These are phyloP conservation scores for Rostrohypoxylon terebratum DNA, from an alignment of 495 filamentous ascomycete species.

Conservation along the genomic window DNA sequence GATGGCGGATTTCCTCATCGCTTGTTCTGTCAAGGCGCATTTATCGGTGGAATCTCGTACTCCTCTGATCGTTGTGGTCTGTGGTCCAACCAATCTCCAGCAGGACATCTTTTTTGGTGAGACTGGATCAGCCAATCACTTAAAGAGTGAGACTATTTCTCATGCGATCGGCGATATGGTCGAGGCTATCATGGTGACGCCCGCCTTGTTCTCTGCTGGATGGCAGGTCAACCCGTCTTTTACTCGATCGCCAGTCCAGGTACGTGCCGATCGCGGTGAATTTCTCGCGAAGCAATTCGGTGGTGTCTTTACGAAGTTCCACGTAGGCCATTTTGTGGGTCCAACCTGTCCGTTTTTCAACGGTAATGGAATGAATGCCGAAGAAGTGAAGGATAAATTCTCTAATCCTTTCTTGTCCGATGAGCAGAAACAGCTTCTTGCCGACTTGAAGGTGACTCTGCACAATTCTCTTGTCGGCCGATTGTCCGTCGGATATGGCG, in stretches of 20 bases:
- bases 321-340: constrained; percentile 19
- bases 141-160: constrained; percentile 42
- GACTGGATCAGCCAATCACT: neutral
- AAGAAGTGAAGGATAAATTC: neutral
- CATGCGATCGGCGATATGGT: constrained; percentile 41
- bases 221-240: constrained; percentile 45
- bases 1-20: constrained; percentile 25
- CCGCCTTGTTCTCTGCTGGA: constrained; percentile 47
- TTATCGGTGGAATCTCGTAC: constrained; percentile 21
- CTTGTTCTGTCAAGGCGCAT: constrained; percentile 36
- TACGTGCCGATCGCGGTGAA: constrained; percentile 25
- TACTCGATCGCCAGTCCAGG: neutral
- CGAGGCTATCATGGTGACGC: constrained; percentile 37
- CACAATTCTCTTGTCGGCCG: constrained; percentile 32
- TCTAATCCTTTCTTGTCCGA: constrained; percentile 24
- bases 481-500: constrained; percentile 7
- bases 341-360: constrained; percentile 38
- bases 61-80: constrained; percentile 51
- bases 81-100: constrained; percentile 50
- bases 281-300: constrained; percentile 48
- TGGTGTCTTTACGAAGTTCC: constrained; percentile 36
- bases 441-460: constrained; percentile 23
- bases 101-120: constrained; percentile 53
- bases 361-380: neutral
- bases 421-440: constrained; percentile 18